Conservation (phyloP, 164 flowering plant species). For the Vitis amurensis region DNA sequence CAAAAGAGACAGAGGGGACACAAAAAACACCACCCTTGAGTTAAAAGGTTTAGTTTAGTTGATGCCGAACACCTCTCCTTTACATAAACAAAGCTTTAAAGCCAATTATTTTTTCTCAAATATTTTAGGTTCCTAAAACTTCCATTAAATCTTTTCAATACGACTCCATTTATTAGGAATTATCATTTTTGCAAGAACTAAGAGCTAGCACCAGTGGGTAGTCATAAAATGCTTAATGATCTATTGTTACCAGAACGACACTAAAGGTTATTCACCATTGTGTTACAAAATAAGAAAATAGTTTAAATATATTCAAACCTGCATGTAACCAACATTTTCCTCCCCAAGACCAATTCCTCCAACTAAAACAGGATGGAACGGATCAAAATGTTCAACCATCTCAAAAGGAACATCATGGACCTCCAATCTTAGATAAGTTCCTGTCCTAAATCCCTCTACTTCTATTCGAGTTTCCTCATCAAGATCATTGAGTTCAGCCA, state of each 20-base stretch:
- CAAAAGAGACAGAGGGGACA: no score
- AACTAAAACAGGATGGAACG: conserved; percentile 82
- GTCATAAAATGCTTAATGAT: neutral
- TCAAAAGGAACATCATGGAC: conserved; percentile 85
- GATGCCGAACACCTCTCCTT: neutral
- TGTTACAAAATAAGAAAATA: neutral
- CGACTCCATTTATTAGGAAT: neutral
- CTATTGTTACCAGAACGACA: no score
- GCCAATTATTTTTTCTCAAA: neutral
- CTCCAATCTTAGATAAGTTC: conserved; percentile 87
- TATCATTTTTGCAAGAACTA: neutral
- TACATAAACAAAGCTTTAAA: neutral
- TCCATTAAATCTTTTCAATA: neutral
- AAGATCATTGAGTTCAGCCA: conserved; percentile 80
- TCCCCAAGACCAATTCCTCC: conserved; percentile 92
- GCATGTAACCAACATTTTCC: conserved; percentile 94
- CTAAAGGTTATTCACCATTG: no score
- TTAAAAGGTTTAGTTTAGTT: neutral
- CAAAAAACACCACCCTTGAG: no score
- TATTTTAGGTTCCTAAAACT: neutral
- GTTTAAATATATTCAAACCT: conserved; percentile 46
- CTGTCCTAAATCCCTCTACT: conserved; percentile 88
- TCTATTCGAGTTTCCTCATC: conserved; percentile 82
- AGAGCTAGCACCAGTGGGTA: neutral
- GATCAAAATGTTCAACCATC: conserved; percentile 96